phyloP scores from a whole-genome alignment of 164 flowering plant species.

The Magnolia kwangsiensis region DNA sequence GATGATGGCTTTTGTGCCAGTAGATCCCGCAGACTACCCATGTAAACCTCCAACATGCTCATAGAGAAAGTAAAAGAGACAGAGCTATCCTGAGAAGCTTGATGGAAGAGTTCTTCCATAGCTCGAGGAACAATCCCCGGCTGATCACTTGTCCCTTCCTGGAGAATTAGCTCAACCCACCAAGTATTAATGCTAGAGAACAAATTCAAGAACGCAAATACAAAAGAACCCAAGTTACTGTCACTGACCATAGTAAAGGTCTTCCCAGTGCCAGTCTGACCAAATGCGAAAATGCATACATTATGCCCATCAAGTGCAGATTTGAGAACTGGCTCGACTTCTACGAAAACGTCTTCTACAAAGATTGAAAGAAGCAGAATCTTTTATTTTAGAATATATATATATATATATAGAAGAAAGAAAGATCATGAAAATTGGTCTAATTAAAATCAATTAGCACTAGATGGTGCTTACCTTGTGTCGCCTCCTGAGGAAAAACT shows the following conservation, averaged over 20 bases:
- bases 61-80: constrained; percentile 51
- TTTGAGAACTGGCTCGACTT: constrained; percentile 70
- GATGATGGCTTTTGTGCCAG: constrained; percentile 48
- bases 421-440: not conserved
- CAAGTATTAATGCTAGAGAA: not conserved
- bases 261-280: constrained; percentile 93
- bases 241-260: constrained; percentile 80
- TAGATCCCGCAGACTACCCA: constrained; percentile 71
- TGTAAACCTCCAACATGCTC: constrained; percentile 88
- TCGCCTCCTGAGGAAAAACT: constrained; percentile 54
- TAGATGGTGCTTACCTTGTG: constrained; percentile 50
- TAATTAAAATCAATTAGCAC: not conserved
- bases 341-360: constrained; percentile 67
- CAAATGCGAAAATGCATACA: constrained; percentile 81
- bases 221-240: not conserved
- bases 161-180: constrained; percentile 7
- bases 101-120: constrained; percentile 49
- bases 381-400: not conserved
- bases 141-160: constrained; percentile 63
- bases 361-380: constrained; percentile 15
- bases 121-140: constrained; percentile 76
- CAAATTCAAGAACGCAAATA: not conserved
- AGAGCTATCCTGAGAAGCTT: constrained; percentile 37
- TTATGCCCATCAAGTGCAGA: constrained; percentile 86
- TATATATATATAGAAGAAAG: too few relatives aligned